Base-by-base conservation (phyloP, 768 basidiomycete genomes). In the Pisolithus microcarpus region DNA sequence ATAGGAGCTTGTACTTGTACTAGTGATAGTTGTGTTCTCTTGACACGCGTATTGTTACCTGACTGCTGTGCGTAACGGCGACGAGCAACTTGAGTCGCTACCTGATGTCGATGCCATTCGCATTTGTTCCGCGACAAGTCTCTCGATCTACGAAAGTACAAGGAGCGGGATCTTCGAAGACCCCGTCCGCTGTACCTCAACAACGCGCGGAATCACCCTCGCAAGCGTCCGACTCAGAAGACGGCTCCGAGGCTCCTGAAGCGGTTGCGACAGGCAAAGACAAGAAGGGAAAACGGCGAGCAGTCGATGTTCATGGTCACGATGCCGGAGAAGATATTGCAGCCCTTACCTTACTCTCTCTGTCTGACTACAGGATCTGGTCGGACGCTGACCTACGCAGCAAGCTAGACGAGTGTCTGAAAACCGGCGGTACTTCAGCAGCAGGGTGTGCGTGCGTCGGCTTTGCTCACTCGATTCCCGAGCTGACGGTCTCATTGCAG, bases 341-440 rank as follows among this genome's bases (percentile, higher is more conserved):
- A 3, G 63, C 64, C 9, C 69, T 87, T 31, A 56, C 84, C 19
- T 68, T 60, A 2, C 75, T 90, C 4, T 75, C 86, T 0, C 67
- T 91, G n/a, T 85, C 87, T 5, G 79, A 87, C 59, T 79, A 87
- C 64, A 72, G 75, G 7, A 61, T 89, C 8, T 91, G 85, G 87
- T 60, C 65, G 3, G 77, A 87, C 58, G 65, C 75, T 0, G 80
- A 81, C 46, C 60, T 87, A 9, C 68, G 78, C 23, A 65, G 73
- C 47, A 73, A 68, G 28, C 65, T 84, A 13, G 79, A 79, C 36
- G 52, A 61, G 24, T 52, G 57, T 62, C 31, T 60, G 53, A 57
- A 24, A 50, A 51, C 9, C 9, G 48, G 53, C 18, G 59, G 51
- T 8, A 36, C 24, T 0, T 36, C 52, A 5, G 48, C 49, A 24